These are phyloP conservation scores for Nitzschia sp. DNA, from an alignment of 108 stramenopile species.

Conservation along the genomic window DNA sequence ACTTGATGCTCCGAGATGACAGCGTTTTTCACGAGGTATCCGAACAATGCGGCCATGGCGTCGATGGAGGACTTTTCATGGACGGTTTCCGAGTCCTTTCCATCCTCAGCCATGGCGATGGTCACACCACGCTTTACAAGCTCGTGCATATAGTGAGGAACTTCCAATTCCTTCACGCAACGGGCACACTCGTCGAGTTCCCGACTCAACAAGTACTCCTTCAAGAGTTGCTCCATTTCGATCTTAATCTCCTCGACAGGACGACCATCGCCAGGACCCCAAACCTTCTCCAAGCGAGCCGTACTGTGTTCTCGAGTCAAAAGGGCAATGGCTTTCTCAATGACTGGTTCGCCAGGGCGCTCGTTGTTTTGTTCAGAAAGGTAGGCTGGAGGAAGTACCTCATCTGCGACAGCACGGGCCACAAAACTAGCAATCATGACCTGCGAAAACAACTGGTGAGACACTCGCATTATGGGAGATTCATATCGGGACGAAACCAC, in stretches of 20 bases:
- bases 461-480: background rate
- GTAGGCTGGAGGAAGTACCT: conserved; percentile 93
- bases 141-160: conserved; percentile 93
- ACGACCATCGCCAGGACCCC: conserved; percentile 96
- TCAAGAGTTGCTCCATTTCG: conserved; percentile 85
- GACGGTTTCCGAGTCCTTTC: conserved; percentile 39
- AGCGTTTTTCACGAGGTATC: conserved; percentile 68
- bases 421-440: conserved; percentile 83
- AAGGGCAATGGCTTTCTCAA: conserved; percentile 85
- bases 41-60: conserved; percentile 82
- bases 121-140: conserved; percentile 94
- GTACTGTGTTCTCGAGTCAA: conserved; percentile 88
- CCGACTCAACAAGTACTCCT: conserved; percentile 87
- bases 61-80: conserved; percentile 54
- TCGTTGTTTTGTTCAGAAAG: conserved; percentile 85
- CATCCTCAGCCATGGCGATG: conserved; percentile 85
- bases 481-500: conserved; percentile 10
- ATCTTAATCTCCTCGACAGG: conserved; percentile 94
- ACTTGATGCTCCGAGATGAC: conserved; percentile 83
- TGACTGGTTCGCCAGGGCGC: conserved; percentile 75
- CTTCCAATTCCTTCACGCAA: conserved; percentile 87
- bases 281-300: conserved; percentile 88
- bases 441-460: conserved; percentile 27
- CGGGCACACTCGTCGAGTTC: conserved; percentile 92
- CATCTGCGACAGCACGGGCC: conserved; percentile 94